These are phyloP conservation scores for Phaeotremella skinneri DNA, from an alignment of 768 basidiomycete genomes.

Conservation along the genomic window DNA sequence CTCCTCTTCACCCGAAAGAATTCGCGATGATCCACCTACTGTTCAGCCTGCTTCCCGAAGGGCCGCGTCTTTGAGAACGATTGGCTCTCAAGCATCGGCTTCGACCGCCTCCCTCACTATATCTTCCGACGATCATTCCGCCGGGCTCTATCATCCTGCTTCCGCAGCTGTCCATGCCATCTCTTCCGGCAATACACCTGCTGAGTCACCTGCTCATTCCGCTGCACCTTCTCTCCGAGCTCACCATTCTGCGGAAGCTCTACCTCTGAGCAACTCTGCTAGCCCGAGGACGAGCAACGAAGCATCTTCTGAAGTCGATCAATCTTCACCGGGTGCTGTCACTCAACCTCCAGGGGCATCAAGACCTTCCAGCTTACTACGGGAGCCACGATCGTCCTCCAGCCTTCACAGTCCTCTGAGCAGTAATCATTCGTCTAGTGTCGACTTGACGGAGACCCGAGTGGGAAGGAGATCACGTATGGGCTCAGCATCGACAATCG, in stretches of 20 bases:
- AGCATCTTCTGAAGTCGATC: not conserved
- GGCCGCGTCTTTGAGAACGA: conserved; percentile 27
- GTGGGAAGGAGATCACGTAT: conserved; percentile 21
- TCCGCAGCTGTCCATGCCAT: conserved; percentile 27
- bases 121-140: conserved; percentile 18
- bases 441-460: conserved; percentile 15
- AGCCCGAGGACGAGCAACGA: not conserved
- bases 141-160: conserved; percentile 23
- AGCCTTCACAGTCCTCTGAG: conserved; percentile 4
- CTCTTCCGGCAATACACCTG: conserved; percentile 26
- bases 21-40: not conserved
- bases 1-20: not conserved
- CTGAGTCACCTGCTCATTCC: conserved; percentile 33
- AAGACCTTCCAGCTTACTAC: conserved; percentile 8
- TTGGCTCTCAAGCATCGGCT: conserved; percentile 12
- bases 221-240: conserved; percentile 21
- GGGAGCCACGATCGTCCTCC: conserved; percentile 3
- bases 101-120: conserved; percentile 18
- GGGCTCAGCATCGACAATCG: conserved; percentile 33
- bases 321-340: not conserved
- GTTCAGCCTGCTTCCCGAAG: conserved; percentile 5
- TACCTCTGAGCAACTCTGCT: not conserved
- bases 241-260: not conserved
- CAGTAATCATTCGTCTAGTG: conserved; percentile 3
- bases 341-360: conserved; percentile 6